Evolutionary conservation across 176 grass and related monocot species (phyloP), one percentile per base, ranked within the genome.

Genomic region (Bonia amplexicaulis): DNA sequence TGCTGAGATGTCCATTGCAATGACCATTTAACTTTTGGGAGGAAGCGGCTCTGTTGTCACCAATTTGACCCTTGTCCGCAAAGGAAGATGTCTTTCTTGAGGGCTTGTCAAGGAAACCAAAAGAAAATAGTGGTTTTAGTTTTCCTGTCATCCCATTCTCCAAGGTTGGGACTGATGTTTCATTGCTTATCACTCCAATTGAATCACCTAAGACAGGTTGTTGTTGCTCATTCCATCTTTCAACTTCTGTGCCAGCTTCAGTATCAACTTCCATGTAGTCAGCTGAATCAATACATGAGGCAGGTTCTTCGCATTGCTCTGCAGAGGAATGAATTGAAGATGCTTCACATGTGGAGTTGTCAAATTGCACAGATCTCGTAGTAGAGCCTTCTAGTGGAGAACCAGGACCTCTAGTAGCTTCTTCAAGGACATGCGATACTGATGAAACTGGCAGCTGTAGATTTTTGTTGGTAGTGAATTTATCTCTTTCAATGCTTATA

Each of bases 71-170:
- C 72, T 87, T 80, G 82, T 78, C 81, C 53, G 26, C 20, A 66
- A 64, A 85, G 17, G 77, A 71, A 76, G 90, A 66, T 62, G 90
- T 96, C 55, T 86, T 69, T 70, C 65, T 86, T 49, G 87, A 81
- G 27, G 84, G 80, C 20, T 85, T 91, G 66, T 99, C 78, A 52
- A 94, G 73, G 47, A 94, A 89, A 89, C 96, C 91, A 64, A 47
- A 76, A 70, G 90, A 81, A 81, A 91, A 86, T 54, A 84, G 42
- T 87, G 85, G 74, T 41, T 86, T 90, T 81, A 88, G 47, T 92
- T 85, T 90, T 42, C 80, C 74, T 59, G 37, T 12, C 26, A 53
- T 77, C 57, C 82, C 83, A 84, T 92, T 94, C 13, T 66, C 74
- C 45, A 62, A 59, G 35, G 58, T 63, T 23, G 62, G 72, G 54